A percentile compares a stretch with the other conserved stretches of the same genome.
phyloP scores from a whole-genome alignment of 345 rosid species.

The Corchorus olitorius region DNA sequence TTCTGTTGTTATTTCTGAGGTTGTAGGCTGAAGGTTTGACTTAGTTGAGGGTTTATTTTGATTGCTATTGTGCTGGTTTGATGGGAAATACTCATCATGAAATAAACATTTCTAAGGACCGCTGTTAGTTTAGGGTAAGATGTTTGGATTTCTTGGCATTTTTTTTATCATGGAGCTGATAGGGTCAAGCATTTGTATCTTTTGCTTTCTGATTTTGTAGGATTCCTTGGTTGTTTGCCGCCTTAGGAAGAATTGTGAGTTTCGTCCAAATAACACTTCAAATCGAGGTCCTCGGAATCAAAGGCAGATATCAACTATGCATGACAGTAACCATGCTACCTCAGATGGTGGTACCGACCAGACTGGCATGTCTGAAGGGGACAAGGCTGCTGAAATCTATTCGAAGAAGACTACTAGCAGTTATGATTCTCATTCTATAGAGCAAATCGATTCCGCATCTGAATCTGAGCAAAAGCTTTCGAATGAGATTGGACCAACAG shows the following conservation, averaged over 20 bases:
- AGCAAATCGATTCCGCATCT: slow-evolving; percentile 44
- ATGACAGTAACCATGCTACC: slow-evolving; percentile 17
- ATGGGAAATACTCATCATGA: no score
- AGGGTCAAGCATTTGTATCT: neutral
- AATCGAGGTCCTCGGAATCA: slow-evolving; percentile 32
- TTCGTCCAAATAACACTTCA: slow-evolving; percentile 33
- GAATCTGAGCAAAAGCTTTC: slow-evolving; percentile 49
- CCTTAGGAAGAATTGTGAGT: slow-evolving; percentile 64
- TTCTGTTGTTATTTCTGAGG: no score
- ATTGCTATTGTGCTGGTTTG: no score
- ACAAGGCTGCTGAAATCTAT: slow-evolving; percentile 33
- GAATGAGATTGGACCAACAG: slow-evolving; percentile 39
- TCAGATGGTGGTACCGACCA: slow-evolving; percentile 37
- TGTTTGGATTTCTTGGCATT: neutral
- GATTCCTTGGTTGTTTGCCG: slow-evolving; percentile 86
- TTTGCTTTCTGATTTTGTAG: slow-evolving; percentile 34
- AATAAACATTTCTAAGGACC: no score
- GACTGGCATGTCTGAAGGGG: slow-evolving; percentile 32
- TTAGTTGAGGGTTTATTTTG: no score
- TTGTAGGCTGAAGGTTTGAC: no score
- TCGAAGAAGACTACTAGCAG: slow-evolving; percentile 44
- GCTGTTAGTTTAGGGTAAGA: neutral
- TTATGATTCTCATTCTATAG: slow-evolving; percentile 55
- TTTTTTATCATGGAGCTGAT: neutral
- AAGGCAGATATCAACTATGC: slow-evolving; percentile 25